These are phyloP conservation scores for Cladosporium velox DNA, from an alignment of 2,329 filamentous ascomycete genomes.

Conservation along the genomic window DNA sequence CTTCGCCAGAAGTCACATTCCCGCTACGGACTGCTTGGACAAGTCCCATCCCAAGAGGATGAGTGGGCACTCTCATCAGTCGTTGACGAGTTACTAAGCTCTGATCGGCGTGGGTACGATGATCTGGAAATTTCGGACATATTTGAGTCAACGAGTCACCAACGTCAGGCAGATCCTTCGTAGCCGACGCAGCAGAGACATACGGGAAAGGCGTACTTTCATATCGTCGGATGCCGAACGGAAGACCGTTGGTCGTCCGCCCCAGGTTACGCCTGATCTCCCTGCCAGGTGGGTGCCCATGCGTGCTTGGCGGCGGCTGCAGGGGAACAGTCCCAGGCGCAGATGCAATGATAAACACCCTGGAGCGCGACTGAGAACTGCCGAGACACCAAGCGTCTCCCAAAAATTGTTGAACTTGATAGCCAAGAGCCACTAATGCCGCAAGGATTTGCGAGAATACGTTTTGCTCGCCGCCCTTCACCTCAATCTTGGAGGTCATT, in stretches of 20 bases:
- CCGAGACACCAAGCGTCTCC: slow-evolving; percentile 71
- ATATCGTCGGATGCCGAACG: slow-evolving; percentile 57
- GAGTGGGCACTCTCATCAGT: slow-evolving; percentile 60
- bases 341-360: slow-evolving; percentile 71
- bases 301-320: slow-evolving; percentile 59
- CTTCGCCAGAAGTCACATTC: slow-evolving; percentile 31
- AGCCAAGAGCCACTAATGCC: slow-evolving; percentile 72
- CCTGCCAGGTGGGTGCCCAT: slow-evolving; percentile 56
- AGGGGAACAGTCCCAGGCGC: slow-evolving; percentile 65
- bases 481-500: slow-evolving; percentile 52
- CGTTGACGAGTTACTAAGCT: slow-evolving; percentile 47
- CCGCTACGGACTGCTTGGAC: slow-evolving; percentile 33
- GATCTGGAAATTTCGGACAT: slow-evolving; percentile 69
- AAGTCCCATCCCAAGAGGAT: slow-evolving; percentile 44
- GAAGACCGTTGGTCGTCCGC: slow-evolving; percentile 58
- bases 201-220: slow-evolving; percentile 62
- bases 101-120: slow-evolving; percentile 54
- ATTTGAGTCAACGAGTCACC: slow-evolving; percentile 62
- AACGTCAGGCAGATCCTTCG: slow-evolving; percentile 63
- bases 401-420: slow-evolving; percentile 69
- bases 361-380: slow-evolving; percentile 63
- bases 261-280: slow-evolving; percentile 52
- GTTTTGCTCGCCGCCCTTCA: slow-evolving; percentile 52
- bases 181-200: slow-evolving; percentile 56
- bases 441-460: slow-evolving; percentile 74